A percentile compares a stretch with the other conserved stretches of the same genome.
phyloP scores from a whole-genome alignment of 345 rosid genomes.

The Salix purpurea region DNA sequence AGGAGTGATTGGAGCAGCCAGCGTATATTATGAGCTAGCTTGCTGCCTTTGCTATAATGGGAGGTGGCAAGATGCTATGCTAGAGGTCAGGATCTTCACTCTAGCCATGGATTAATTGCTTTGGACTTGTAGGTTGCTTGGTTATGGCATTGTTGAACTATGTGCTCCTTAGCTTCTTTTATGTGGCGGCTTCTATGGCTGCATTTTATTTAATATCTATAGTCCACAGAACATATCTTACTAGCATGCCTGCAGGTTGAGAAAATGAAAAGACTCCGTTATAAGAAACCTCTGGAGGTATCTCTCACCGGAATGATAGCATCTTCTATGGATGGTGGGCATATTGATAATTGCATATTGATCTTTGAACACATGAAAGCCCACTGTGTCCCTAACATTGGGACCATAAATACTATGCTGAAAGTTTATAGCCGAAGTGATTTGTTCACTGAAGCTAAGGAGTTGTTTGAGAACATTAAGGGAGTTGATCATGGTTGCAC shows the following conservation, averaged over 20 bases:
- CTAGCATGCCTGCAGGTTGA: conserved; percentile 46
- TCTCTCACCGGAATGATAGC: conserved; percentile 83
- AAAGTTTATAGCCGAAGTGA: conserved; percentile 70
- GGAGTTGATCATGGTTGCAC: conserved; percentile 19
- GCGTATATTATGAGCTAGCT: conserved; percentile 79
- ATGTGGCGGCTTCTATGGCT: neutral
- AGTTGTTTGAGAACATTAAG: conserved; percentile 60
- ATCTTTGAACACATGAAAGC: conserved; percentile 70
- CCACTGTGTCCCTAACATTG: conserved; percentile 66
- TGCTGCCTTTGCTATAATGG: conserved; percentile 84
- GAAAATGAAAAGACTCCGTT: conserved; percentile 56
- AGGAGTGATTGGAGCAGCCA: conserved; percentile 79
- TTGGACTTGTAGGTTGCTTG: conserved; percentile 1
- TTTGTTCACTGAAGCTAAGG: conserved; percentile 76
- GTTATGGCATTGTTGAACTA: neutral
- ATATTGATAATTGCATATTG: conserved; percentile 59
- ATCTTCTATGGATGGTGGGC: conserved; percentile 72
- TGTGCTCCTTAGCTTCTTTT: neutral
- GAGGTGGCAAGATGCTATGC: conserved; percentile 77
- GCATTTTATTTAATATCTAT: neutral
- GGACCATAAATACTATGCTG: conserved; percentile 84
- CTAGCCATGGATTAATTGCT: neutral
- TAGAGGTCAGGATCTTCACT: conserved; percentile 46
- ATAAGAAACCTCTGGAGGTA: conserved; percentile 60
- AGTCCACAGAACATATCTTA: neutral